phyloP scores from a whole-genome alignment of 768 basidiomycete genomes.

The Tylopilus cervinicoccineus region DNA sequence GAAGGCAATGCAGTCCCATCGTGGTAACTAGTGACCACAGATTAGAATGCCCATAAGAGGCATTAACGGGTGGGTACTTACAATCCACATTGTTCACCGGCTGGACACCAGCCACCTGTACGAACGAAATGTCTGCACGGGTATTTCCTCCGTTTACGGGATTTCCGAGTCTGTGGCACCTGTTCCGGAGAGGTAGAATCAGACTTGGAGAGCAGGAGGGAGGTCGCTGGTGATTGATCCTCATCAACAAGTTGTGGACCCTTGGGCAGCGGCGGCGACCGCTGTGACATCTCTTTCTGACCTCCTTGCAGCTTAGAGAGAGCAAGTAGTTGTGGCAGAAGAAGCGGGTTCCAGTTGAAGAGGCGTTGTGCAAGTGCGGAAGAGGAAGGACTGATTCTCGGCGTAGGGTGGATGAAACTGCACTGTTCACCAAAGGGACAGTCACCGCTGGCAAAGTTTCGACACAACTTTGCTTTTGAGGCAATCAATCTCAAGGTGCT shows the following conservation, averaged over 20 bases:
- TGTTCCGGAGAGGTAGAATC: conserved; percentile 16
- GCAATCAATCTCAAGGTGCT: neutral
- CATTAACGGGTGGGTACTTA: conserved; percentile 23
- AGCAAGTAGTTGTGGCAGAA: conserved; percentile 14
- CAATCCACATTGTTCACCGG: conserved; percentile 41
- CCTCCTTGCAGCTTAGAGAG: conserved; percentile 6
- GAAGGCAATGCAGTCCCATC: conserved; percentile 24
- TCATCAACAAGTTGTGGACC: conserved; percentile 15
- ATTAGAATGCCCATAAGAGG: neutral
- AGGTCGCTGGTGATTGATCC: conserved; percentile 14
- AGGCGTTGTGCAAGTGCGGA: conserved; percentile 14
- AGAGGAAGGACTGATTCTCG: conserved; percentile 9
- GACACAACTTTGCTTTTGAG: conserved; percentile 34
- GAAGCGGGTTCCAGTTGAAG: conserved; percentile 16
- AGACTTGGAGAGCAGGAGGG: conserved; percentile 23
- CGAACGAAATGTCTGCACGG: conserved; percentile 41
- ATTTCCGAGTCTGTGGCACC: neutral
- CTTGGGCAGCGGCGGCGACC: conserved; percentile 7
- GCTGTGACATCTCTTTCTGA: neutral
- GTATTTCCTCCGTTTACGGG: conserved; percentile 27
- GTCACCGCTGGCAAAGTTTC: conserved; percentile 33
- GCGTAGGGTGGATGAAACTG: conserved; percentile 34
- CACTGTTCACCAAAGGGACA: conserved; percentile 38
- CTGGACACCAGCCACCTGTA: conserved; percentile 41
- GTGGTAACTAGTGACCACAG: conserved; percentile 12